These are phyloP conservation scores for Ormosia emarginata DNA, from an alignment of 306 rosid genomes.

Conservation along the genomic window DNA sequence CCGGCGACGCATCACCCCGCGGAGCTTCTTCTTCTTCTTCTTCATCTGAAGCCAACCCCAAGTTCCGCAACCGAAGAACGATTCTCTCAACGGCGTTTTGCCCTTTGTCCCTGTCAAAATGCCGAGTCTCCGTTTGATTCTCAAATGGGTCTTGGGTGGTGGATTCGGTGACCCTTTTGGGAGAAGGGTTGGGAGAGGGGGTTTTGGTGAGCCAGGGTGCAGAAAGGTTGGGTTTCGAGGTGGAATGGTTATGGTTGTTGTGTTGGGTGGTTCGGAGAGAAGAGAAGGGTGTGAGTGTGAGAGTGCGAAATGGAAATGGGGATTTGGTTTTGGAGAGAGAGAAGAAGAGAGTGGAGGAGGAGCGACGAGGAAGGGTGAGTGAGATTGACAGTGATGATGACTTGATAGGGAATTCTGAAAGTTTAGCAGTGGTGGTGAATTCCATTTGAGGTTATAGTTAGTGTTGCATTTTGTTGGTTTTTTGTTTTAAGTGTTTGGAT, in stretches of 20 bases:
- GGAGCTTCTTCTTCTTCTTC: slow-evolving; percentile 27
- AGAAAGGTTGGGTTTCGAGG: slow-evolving; percentile 35
- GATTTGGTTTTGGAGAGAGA: slow-evolving; percentile 15
- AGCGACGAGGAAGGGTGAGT: slow-evolving; percentile 6
- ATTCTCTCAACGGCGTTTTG: slow-evolving; percentile 69
- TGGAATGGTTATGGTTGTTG: slow-evolving; percentile 3
- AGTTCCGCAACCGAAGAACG: slow-evolving; percentile 69
- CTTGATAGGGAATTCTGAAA: slow-evolving; percentile 52
- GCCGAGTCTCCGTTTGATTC: slow-evolving; percentile 19
- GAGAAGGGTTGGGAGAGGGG: slow-evolving; percentile 36
- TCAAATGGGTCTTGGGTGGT: slow-evolving; percentile 14
- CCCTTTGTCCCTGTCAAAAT: slow-evolving; percentile 37
- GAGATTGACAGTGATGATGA: slow-evolving; percentile 36
- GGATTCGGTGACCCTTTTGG: slow-evolving; percentile 28
- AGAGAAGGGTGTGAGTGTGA: slow-evolving; percentile 29
- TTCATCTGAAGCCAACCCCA: slow-evolving; percentile 64
- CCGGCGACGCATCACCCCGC: slow-evolving; percentile 25
- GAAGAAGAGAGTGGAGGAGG: slow-evolving; percentile 41
- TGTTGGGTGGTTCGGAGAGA: slow-evolving; percentile 45
- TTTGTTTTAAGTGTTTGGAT: slow-evolving; percentile 14
- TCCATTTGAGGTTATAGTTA: slow-evolving; percentile 40
- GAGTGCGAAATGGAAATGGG: slow-evolving; percentile 40
- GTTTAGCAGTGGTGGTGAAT: slow-evolving; percentile 32
- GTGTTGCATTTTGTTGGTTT: neutral
- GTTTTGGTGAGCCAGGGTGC: slow-evolving; percentile 75